A percentile compares a stretch with the other conserved stretches of the same genome.
These are phyloP conservation scores for Phialophora chinensis DNA, from an alignment of 2,329 filamentous ascomycete genomes.

Conservation along the genomic window DNA sequence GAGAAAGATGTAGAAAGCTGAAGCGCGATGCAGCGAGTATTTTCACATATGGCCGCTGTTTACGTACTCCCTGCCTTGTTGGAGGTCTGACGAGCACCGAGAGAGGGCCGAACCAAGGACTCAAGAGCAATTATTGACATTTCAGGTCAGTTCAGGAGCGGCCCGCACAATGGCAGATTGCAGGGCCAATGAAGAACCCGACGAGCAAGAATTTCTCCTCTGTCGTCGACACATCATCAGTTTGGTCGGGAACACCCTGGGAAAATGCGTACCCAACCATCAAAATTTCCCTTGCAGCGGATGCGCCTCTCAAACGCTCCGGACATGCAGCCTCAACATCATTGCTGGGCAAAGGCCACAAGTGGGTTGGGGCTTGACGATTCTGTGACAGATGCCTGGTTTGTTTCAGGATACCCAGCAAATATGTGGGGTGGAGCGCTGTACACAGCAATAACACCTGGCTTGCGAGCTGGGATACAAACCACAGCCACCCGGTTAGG, in stretches of 20 bases:
- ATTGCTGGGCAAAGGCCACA: constrained; percentile 2
- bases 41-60: not conserved
- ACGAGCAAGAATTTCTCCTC: constrained; percentile 1
- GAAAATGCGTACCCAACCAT: not conserved
- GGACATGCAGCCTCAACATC: constrained; percentile 7
- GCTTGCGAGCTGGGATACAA: not conserved
- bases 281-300: constrained; percentile 12
- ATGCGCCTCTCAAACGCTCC: constrained; percentile 16
- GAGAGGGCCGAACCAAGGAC: not conserved
- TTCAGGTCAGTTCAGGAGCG: constrained; percentile 5
- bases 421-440: not conserved
- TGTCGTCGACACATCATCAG: not conserved
- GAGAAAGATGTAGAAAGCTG: too few relatives aligned
- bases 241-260: constrained; percentile 2
- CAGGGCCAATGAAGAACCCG: not conserved
- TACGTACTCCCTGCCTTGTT: not conserved
- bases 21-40: too few relatives aligned
- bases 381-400: constrained; percentile 12
- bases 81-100: not conserved
- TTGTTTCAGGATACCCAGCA: constrained; percentile 20
- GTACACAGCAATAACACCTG: constrained; percentile 1
- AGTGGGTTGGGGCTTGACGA: constrained; percentile 1
- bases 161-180: constrained; percentile 11
- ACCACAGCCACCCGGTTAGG: not conserved
- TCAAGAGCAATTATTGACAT: not conserved